Evolutionary conservation across 148 eudicot species (phyloP).

Genomic region (Vaccinium darrowii): DNA sequence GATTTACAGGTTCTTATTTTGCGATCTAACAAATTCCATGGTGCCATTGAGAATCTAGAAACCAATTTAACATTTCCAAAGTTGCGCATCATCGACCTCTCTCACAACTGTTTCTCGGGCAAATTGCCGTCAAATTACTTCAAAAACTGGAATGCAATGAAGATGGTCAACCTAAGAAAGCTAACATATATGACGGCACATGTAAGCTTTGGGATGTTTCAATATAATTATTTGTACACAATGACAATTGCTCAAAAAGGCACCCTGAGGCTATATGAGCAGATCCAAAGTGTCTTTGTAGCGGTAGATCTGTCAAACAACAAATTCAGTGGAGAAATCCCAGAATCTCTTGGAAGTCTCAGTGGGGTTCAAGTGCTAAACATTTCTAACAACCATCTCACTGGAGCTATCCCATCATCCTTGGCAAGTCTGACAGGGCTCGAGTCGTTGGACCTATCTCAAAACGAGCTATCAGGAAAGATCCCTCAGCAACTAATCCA

Average conservation of each 20-base stretch:
- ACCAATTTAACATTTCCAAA: too few species aligned
- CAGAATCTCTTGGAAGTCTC: not conserved
- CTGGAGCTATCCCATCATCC: not conserved
- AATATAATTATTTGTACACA: not conserved
- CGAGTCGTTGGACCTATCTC: not conserved
- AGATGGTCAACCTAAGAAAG: too few species aligned
- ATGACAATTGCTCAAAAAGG: conserved; percentile 39
- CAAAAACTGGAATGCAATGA: too few species aligned
- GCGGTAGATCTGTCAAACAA: too few species aligned
- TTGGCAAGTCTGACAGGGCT: not conserved
- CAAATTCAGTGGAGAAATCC: not conserved
- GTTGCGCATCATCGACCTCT: too few species aligned
- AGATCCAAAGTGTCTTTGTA: not conserved
- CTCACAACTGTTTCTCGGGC: too few species aligned
- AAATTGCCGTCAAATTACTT: too few species aligned
- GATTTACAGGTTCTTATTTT: too few species aligned
- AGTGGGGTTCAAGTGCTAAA: not conserved
- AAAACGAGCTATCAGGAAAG: not conserved
- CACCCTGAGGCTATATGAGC: not conserved
- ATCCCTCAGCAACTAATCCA: not conserved
- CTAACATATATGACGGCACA: not conserved
- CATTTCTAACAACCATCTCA: not conserved
- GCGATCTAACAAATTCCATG: too few species aligned
- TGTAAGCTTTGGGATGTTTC: too few species aligned
- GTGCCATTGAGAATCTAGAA: too few species aligned